Percentiles rank a stretch among this genome's conserved stretches.
These are phyloP conservation scores for Cyclotella sp. DNA, from an alignment of 108 stramenopile species.

Conservation along the genomic window DNA sequence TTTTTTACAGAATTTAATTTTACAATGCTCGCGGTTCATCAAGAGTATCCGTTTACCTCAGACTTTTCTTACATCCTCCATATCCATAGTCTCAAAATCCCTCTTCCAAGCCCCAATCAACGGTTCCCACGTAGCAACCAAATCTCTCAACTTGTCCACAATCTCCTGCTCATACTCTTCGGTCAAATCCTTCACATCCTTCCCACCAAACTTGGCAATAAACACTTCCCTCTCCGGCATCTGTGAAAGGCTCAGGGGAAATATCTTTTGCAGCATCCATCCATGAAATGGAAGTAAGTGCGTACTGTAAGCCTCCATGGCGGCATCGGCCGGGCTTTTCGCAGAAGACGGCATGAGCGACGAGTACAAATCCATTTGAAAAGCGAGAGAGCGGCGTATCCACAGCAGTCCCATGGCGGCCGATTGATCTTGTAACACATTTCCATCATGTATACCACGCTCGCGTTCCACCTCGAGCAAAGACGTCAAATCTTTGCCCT, in stretches of 20 bases:
- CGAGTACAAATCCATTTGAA: slow-evolving; percentile 58
- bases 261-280: slow-evolving; percentile 57
- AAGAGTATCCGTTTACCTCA: slow-evolving; percentile 1
- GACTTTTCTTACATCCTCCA: slow-evolving; percentile 52
- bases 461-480: slow-evolving; percentile 48
- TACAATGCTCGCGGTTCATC: background rate
- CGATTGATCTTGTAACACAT: slow-evolving; percentile 54
- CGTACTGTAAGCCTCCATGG: slow-evolving; percentile 46
- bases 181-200: slow-evolving; percentile 39
- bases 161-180: slow-evolving; percentile 37
- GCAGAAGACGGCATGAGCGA: slow-evolving; percentile 31
- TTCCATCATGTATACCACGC: slow-evolving; percentile 51
- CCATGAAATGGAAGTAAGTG: slow-evolving; percentile 45
- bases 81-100: slow-evolving; percentile 47
- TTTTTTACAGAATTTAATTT: slow-evolving; percentile 1
- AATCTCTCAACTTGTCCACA: slow-evolving; percentile 39
- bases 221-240: slow-evolving; percentile 47
- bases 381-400: slow-evolving; percentile 63
- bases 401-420: slow-evolving; percentile 71
- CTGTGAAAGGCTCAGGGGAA: slow-evolving; percentile 51
- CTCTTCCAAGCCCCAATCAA: slow-evolving; percentile 45
- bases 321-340: slow-evolving; percentile 37
- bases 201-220: slow-evolving; percentile 56
- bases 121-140: slow-evolving; percentile 53
- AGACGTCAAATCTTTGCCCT: slow-evolving; percentile 30